Base-by-base conservation (phyloP, 176 grass and related monocot genomes). In the Triticum aestivum region DNA sequence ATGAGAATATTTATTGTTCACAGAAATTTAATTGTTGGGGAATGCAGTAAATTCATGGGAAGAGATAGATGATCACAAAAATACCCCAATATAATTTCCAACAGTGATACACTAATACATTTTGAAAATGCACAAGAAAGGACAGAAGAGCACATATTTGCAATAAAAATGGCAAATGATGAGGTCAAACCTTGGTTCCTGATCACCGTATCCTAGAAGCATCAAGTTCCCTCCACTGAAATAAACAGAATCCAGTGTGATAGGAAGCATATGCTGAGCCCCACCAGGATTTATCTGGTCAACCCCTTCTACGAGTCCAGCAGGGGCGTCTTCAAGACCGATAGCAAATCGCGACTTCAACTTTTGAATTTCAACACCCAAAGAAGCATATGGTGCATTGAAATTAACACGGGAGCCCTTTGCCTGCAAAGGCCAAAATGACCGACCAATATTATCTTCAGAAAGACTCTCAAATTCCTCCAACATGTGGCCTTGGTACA, bases 201-300 rank as follows among this genome's bases (percentile, higher is more conserved):
- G 85, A 30, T 96, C 97, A 77, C 97, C 97, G 70, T 94, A 98
- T 69, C 97, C 97, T 29, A 96, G 85, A 86, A 98, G 88, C 97
- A 98, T 96, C 67, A 96, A 85, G 34, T 88, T 96, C 67, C 94
- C 94, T 45, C 87, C 92, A 70, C 84, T 92, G 86, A 94, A 94
- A 96, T 94, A 89, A 77, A 99, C 87, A 89, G 94, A 91, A 90
- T 96, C 94, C 76, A 99, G 71, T 47, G 92, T 96, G 56, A 99
- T 85, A 7, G 92, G 97, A 69, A 96, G 90, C 20, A 64, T 58
- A 59, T 92, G 74, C 67, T 93, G 86, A 69, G 88, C 88, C 44
- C 82, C 84, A 82, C 82, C 79, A 52, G 84, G 56, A 86, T 91
- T 90, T 83, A 74, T 91, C 87, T 89, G 82, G 34, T n/a, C 84